Base-by-base conservation (phyloP, 805 yeast species). In the Metschnikowia koreensis region DNA sequence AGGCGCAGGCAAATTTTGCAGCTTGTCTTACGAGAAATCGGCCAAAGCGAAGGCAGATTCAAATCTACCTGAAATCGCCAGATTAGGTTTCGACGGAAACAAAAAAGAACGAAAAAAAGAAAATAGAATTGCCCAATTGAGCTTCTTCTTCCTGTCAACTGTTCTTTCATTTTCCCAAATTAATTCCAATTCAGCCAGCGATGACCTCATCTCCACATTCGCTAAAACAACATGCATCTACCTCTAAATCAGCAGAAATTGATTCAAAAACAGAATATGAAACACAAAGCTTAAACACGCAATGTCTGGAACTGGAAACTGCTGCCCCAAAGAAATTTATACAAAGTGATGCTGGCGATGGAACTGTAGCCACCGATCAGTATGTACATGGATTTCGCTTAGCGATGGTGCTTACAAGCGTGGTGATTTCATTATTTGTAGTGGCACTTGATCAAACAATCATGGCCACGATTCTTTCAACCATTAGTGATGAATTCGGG, bases 371-470 rank as follows among this genome's bases (percentile, higher is more conserved):
- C 8, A 43, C 62, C 1, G 75, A 73, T 44, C 77, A 73, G 44
- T 64, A 69, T 47, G 45, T 69, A 4, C 55, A 58, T 7, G 77
- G 77, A 6, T 1, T 58, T 3, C 60, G 52, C 28, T 57, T 73
- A n/a, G 46, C 45, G 1, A 42, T 68, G 1, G 65, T 71, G 0
- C 51, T 71, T 7, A 31, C 59, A 11, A 64, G 71, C 48, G 63
- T 71, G 45, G 67, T 70, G 16, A 60, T 65, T 4, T 50, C 64
- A 8, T 60, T 73, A 42, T 73, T 73, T 54, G 58, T 73, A 37
- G 65, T 73, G 13, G 85, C 86, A 0, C 64, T 83, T 40, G 88
- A 83, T 61, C 82, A 79, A 56, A 82, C 86, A n/a, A 83, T 83
- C 51, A 79, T 79, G 1, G 60, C 79, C 8, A 79, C 86, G 1